A percentile compares a stretch with the other conserved stretches of the same genome.
Conservation (phyloP, 2,329 filamentous ascomycete genomes). For the Fusarium sp. region DNA sequence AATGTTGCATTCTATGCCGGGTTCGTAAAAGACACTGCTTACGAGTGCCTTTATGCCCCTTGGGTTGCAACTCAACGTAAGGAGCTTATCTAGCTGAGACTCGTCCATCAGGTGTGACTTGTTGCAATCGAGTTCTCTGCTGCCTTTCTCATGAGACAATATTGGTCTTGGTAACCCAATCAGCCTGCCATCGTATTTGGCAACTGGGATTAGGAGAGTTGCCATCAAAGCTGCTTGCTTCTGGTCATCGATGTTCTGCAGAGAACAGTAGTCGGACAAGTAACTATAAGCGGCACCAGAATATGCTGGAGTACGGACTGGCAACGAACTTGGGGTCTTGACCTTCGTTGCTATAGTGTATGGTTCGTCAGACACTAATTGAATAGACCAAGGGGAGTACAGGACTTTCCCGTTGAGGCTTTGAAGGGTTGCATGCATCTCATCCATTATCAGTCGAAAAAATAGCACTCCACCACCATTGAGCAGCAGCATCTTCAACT, state of each 20-base stretch:
- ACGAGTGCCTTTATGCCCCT: neutral
- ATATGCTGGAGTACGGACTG: neutral
- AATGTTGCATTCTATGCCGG: neutral
- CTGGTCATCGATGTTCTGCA: accelerated
- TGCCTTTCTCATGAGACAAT: too few species aligned
- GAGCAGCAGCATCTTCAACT: neutral
- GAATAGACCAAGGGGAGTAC: accelerated
- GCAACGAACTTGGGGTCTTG: neutral
- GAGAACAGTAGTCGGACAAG: neutral
- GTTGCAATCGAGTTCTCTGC: neutral
- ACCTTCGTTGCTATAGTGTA: neutral
- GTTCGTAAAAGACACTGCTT: neutral
- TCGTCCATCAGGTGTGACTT: neutral
- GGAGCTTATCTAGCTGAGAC: neutral
- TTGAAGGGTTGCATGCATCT: neutral
- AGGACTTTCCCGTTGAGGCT: neutral
- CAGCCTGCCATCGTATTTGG: neutral
- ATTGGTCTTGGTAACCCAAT: neutral
- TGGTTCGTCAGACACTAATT: neutral
- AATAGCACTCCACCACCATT: neutral
- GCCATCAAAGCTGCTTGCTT: neutral
- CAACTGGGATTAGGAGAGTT: neutral
- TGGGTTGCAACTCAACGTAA: neutral
- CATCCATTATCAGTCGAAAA: neutral
- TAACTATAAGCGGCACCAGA: too few species aligned